These are phyloP conservation scores for Collybia mongolica DNA, from an alignment of 768 basidiomycete species.

Conservation along the genomic window DNA sequence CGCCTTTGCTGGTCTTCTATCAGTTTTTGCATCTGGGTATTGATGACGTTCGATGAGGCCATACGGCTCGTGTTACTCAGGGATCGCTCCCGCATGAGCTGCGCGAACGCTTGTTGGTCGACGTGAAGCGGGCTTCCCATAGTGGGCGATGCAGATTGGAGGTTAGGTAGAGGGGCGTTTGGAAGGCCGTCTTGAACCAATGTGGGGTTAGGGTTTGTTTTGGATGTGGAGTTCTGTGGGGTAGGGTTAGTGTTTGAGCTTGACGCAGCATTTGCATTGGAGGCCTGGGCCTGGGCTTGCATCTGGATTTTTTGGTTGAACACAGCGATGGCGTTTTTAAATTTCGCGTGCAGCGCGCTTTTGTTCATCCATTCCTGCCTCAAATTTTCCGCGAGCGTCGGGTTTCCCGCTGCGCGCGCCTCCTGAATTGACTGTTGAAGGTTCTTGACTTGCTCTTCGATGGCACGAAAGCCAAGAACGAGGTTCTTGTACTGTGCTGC, in stretches of 20 bases:
- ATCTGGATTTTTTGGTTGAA: not conserved
- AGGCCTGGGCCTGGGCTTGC: slow-evolving; percentile 2
- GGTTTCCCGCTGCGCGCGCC: slow-evolving; percentile 9
- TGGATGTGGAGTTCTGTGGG: no score
- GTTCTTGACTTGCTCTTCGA: slow-evolving; percentile 8
- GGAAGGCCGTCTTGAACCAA: no score
- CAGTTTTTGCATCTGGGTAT: slow-evolving; percentile 47
- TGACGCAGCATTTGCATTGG: slow-evolving; percentile 6
- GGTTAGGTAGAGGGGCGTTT: no score
- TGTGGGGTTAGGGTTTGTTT: no score
- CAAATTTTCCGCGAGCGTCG: slow-evolving; percentile 4
- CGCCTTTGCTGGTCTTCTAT: slow-evolving; percentile 36
- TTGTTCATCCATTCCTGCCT: slow-evolving; percentile 13
- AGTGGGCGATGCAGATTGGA: no score
- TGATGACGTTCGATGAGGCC: slow-evolving; percentile 10
- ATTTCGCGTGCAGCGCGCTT: not conserved
- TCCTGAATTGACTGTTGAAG: slow-evolving; percentile 6
- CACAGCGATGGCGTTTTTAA: slow-evolving; percentile 3
- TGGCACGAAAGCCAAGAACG: not conserved
- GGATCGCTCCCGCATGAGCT: no score
- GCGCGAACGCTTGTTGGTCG: no score
- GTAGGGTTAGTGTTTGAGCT: not conserved
- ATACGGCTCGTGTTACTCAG: no score
- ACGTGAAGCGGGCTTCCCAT: no score
- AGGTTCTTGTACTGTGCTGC: slow-evolving; percentile 1